phyloP scores from a whole-genome alignment of 2,329 filamentous ascomycete species.

The Ceratocystis cubensis region DNA sequence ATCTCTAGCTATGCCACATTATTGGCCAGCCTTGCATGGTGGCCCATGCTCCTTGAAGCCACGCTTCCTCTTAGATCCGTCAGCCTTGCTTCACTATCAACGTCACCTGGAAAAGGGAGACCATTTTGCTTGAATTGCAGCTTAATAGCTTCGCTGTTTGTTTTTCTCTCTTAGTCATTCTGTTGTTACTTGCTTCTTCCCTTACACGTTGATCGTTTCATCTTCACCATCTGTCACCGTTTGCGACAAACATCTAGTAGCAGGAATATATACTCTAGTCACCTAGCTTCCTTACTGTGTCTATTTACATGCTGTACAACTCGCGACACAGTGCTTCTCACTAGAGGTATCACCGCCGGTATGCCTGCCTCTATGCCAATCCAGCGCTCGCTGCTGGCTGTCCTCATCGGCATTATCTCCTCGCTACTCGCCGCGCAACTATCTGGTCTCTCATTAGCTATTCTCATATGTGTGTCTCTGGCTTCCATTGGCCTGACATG shows the following conservation, averaged over 20 bases:
- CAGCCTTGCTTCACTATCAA: conserved; percentile 10
- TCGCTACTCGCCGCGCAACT: conserved; percentile 4
- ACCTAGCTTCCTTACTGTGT: not conserved
- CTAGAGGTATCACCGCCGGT: not conserved
- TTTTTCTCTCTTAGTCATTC: not conserved
- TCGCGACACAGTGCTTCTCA: not conserved
- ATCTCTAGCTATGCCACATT: not conserved
- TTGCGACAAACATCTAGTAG: not conserved
- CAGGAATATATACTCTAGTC: not conserved
- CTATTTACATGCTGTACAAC: not conserved
- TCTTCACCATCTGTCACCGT: not conserved
- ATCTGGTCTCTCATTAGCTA: conserved; percentile 13
- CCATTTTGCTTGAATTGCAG: not conserved
- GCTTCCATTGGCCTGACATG: conserved; percentile 13
- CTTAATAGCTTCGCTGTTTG: not conserved
- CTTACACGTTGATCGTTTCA: not conserved
- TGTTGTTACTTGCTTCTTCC: not conserved
- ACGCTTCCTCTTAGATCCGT: conserved; percentile 9
- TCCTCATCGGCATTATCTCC: not conserved
- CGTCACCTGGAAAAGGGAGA: not conserved
- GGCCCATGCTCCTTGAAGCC: conserved; percentile 12
- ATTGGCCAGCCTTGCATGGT: conserved; percentile 11
- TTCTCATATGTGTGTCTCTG: conserved; percentile 1
- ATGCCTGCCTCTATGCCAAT: not conserved
- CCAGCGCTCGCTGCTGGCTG: not conserved